Evolutionary conservation across 768 basidiomycete species (phyloP).

Genomic region (Ramaria sp.): DNA sequence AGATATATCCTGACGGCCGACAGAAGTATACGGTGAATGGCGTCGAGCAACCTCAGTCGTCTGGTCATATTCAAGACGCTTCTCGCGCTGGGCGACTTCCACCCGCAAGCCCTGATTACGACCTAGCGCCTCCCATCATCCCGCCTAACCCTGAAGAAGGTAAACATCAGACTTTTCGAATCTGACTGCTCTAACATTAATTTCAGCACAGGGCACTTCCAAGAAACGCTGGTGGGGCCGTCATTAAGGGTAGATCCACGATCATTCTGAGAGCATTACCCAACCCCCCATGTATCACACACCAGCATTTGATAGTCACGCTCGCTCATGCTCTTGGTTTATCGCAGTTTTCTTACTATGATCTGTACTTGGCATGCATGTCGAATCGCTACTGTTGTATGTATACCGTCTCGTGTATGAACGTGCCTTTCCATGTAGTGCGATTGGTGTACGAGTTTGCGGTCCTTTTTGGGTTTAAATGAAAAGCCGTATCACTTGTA

Average conservation of each 20-base stretch:
- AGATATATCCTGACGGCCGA: conserved; percentile 55
- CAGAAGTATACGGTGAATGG: conserved; percentile 62
- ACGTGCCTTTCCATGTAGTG: not conserved
- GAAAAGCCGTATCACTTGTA: not conserved
- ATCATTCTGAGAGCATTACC: no score
- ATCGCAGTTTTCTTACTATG: no score
- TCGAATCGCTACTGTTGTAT: not conserved
- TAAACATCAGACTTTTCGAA: not conserved
- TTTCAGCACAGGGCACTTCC: not conserved
- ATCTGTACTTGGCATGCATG: no score
- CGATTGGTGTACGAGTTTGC: no score
- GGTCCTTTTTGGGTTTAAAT: no score
- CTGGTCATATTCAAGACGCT: not conserved
- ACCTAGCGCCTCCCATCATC: not conserved
- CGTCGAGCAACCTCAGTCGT: conserved; percentile 27
- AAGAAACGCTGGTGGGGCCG: conserved; percentile 3
- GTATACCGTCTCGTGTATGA: not conserved
- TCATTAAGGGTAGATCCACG: not conserved
- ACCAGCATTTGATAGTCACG: no score
- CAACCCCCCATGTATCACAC: no score
- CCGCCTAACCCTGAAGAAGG: not conserved
- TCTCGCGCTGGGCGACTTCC: conserved; percentile 8
- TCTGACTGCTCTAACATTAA: not conserved
- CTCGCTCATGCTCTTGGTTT: no score
- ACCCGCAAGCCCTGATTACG: not conserved